Evolutionary conservation across 176 grass and related monocot species (phyloP).

Genomic region (Stipa capillata): DNA sequence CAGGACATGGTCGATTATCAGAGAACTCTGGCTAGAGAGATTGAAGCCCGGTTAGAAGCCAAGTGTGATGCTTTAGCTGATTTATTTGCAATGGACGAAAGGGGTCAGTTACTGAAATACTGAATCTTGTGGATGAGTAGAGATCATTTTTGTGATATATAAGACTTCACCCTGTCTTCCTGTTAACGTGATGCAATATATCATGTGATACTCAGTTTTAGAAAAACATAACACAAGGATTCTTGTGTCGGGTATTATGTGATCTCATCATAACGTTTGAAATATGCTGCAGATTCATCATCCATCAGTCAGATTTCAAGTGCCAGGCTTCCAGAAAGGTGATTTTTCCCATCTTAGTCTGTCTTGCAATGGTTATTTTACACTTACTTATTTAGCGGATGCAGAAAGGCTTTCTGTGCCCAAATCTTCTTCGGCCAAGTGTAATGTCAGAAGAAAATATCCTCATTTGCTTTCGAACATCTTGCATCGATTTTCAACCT

Average conservation of each 20-base stretch:
- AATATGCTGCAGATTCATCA: constrained; percentile 56
- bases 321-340: constrained; percentile 91
- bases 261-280: constrained; percentile 27
- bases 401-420: background rate
- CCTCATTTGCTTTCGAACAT: background rate
- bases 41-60: constrained; percentile 83
- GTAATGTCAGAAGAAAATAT: background rate
- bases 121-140: background rate
- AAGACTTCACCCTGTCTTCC: background rate
- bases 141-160: background rate
- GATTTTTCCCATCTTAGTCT: constrained; percentile 9
- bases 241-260: background rate
- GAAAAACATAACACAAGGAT: background rate
- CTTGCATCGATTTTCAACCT: background rate
- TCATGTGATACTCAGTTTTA: background rate
- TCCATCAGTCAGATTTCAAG: constrained; percentile 79
- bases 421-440: background rate
- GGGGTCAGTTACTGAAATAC: constrained; percentile 44
- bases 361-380: background rate
- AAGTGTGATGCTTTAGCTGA: constrained; percentile 90
- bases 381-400: background rate
- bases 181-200: background rate
- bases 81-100: constrained; percentile 77
- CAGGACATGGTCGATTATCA: constrained; percentile 88
- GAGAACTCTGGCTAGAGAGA: constrained; percentile 70